phyloP scores from a whole-genome alignment of 2,329 filamentous ascomycete genomes.

The Botrytis fragariae region DNA sequence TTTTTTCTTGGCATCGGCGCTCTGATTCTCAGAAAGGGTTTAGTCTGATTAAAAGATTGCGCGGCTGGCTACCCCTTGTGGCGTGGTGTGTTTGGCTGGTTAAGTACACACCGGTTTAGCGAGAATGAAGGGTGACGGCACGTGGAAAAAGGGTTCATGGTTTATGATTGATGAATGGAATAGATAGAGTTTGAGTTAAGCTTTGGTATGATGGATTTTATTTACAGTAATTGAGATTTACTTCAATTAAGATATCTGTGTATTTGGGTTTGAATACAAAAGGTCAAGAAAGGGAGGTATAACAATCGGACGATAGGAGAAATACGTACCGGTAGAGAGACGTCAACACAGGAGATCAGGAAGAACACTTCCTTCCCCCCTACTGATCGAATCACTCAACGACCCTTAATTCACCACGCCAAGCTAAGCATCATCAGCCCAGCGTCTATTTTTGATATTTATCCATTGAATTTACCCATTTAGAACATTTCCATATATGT shows the following conservation, averaged over 20 bases:
- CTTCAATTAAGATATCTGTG: background rate
- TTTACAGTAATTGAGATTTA: background rate
- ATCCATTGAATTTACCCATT: background rate
- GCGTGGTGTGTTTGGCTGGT: conserved; percentile 1
- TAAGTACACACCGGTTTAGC: background rate
- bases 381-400: background rate
- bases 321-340: background rate
- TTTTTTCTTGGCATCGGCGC: background rate
- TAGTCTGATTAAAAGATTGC: background rate
- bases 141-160: background rate
- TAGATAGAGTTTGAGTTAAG: background rate
- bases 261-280: background rate
- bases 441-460: background rate
- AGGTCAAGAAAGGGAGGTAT: background rate
- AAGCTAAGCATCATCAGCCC: background rate
- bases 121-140: background rate
- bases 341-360: background rate
- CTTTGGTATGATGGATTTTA: background rate
- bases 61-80: conserved; percentile 9
- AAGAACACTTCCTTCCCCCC: background rate
- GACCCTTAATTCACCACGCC: background rate
- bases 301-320: no score
- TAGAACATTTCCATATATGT: background rate
- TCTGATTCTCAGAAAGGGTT: background rate
- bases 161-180: background rate